Evolutionary conservation across 306 rosid genomes (phyloP).

Genomic region (Glycine latifolia): DNA sequence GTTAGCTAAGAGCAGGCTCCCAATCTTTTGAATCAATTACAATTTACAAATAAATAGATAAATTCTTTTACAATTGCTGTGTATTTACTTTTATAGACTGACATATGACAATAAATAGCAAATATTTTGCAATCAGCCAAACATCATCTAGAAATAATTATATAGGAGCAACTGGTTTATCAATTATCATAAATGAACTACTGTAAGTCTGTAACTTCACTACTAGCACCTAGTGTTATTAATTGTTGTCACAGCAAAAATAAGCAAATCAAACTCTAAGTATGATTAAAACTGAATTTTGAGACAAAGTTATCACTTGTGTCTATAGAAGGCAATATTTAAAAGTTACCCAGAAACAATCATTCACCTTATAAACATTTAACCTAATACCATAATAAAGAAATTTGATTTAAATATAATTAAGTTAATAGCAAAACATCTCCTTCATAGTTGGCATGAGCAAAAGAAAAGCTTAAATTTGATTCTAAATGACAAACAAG

Average conservation of each 20-base stretch:
- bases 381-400: background rate
- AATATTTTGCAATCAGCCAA: background rate
- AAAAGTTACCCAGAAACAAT: background rate
- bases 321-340: background rate
- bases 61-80: background rate
- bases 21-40: background rate
- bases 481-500: too few relatives aligned
- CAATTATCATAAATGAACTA: background rate
- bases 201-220: background rate
- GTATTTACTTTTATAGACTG: slow-evolving; percentile 28
- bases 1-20: slow-evolving; percentile 37
- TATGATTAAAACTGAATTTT: slow-evolving; percentile 11
- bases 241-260: background rate
- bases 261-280: slow-evolving; percentile 7
- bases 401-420: slow-evolving; percentile 15
- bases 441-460: background rate
- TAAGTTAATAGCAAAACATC: background rate
- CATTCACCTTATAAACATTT: slow-evolving; percentile 7
- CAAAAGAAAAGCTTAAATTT: too few relatives aligned
- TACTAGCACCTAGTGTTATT: background rate
- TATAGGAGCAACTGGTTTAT: slow-evolving; percentile 8
- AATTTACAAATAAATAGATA: background rate
- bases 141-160: slow-evolving; percentile 18
- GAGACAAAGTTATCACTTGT: background rate
- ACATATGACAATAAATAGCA: background rate